Percentiles rank a stretch among this genome's conserved stretches.
phyloP scores from a whole-genome alignment of 306 rosid genomes.

The Cicer yamashitae region DNA sequence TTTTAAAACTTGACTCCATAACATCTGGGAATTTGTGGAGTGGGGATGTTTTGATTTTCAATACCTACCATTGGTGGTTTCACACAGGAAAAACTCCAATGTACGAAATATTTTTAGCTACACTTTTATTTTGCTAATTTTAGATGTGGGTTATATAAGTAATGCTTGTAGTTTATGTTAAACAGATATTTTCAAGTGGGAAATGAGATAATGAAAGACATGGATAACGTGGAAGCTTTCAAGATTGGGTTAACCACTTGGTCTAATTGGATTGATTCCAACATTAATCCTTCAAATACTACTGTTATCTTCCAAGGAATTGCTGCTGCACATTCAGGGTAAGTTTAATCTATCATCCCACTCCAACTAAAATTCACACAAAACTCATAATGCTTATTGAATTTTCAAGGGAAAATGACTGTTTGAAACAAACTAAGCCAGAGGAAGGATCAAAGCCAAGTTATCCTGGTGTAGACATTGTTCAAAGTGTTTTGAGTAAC shows the following conservation, averaged over 20 bases:
- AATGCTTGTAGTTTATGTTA: neutral
- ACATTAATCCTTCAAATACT: constrained; percentile 66
- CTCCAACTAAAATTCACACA: neutral
- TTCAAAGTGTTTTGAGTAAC: constrained; percentile 49
- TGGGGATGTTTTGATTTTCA: constrained; percentile 72
- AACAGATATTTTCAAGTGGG: constrained; percentile 68
- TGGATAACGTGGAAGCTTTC: constrained; percentile 75
- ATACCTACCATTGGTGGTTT: constrained; percentile 82
- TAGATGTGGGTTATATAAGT: no score
- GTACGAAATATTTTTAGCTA: constrained; percentile 41
- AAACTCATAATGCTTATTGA: neutral
- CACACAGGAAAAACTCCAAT: constrained; percentile 51
- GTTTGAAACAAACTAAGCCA: constrained; percentile 52
- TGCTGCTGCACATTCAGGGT: constrained; percentile 70
- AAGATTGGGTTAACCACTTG: constrained; percentile 72
- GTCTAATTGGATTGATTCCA: constrained; percentile 70
- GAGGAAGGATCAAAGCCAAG: constrained; percentile 46
- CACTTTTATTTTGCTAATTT: no score
- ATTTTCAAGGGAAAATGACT: constrained; percentile 44
- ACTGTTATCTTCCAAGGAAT: constrained; percentile 78
- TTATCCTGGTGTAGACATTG: constrained; percentile 58
- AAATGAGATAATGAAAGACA: constrained; percentile 47
- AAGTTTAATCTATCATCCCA: constrained; percentile 28
- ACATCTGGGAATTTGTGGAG: constrained; percentile 55
- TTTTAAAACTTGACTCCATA: constrained; percentile 69